These are phyloP conservation scores for Rhizopus delemar DNA, from an alignment of 371 early-diverging fungal genomes.

Conservation along the genomic window DNA sequence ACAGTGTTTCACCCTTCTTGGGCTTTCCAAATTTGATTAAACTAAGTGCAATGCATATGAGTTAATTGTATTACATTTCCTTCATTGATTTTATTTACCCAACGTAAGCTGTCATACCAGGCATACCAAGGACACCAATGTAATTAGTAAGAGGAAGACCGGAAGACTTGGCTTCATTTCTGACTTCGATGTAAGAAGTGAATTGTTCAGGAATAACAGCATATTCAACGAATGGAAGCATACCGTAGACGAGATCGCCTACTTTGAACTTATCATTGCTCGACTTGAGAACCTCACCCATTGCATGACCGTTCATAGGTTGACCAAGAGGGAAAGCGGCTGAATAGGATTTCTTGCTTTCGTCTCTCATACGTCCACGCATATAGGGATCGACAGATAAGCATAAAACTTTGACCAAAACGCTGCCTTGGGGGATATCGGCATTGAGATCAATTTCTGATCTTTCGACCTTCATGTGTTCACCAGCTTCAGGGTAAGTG, in stretches of 20 bases:
- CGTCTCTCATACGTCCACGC: slow-evolving; percentile 65
- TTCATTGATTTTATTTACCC: slow-evolving; percentile 22
- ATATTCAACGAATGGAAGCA: slow-evolving; percentile 49
- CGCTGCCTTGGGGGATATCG: slow-evolving; percentile 51
- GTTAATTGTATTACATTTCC: too few species aligned
- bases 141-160: slow-evolving; percentile 48
- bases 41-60: slow-evolving; percentile 8
- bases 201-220: slow-evolving; percentile 30
- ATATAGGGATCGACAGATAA: slow-evolving; percentile 51
- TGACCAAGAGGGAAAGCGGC: slow-evolving; percentile 56
- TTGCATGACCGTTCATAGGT: slow-evolving; percentile 54
- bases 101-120: slow-evolving; percentile 49
- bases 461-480: slow-evolving; percentile 52
- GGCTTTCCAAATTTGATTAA: slow-evolving; percentile 37
- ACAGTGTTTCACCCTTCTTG: slow-evolving; percentile 55
- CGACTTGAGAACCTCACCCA: slow-evolving; percentile 61
- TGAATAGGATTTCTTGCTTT: slow-evolving; percentile 43
- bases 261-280: slow-evolving; percentile 50
- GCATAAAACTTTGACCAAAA: slow-evolving; percentile 48
- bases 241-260: slow-evolving; percentile 59
- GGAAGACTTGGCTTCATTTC: slow-evolving; percentile 39
- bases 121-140: slow-evolving; percentile 57
- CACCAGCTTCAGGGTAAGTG: slow-evolving; percentile 42
- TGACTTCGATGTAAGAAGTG: slow-evolving; percentile 22
- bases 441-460: slow-evolving; percentile 45